Conservation (phyloP, 2,329 filamentous ascomycete species). For the Gaeumannomyces tritici region DNA sequence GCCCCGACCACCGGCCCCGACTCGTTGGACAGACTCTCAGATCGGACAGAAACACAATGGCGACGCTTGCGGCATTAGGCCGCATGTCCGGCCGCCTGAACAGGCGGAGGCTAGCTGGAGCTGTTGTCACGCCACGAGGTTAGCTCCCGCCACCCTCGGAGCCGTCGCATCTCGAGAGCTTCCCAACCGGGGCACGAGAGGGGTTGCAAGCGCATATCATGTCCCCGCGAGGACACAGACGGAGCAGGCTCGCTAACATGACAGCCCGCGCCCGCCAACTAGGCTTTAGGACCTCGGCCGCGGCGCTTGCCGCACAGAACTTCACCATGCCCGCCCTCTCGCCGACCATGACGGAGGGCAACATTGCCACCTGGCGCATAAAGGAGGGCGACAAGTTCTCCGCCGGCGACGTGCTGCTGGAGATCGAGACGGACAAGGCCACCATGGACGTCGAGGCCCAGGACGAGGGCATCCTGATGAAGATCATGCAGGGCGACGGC, state of each 20-base stretch:
- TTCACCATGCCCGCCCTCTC: constrained; percentile 88
- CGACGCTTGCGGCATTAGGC: constrained; percentile 11
- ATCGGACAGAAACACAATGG: constrained; percentile 4
- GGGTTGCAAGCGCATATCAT: neutral
- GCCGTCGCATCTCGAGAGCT: neutral
- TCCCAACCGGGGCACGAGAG: constrained; percentile 3
- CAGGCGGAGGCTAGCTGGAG: constrained; percentile 39
- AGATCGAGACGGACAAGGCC: constrained; percentile 92
- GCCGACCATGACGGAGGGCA: constrained; percentile 89
- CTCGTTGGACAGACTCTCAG: neutral
- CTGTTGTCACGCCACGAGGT: constrained; percentile 47
- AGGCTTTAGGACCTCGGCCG: constrained; percentile 57
- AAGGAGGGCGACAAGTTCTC: constrained; percentile 79
- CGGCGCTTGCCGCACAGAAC: constrained; percentile 66
- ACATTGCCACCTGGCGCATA: constrained; percentile 75
- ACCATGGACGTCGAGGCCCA: constrained; percentile 93
- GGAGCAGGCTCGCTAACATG: neutral
- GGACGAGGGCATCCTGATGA: constrained; percentile 78
- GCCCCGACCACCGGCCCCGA: neutral
- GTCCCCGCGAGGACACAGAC: neutral
- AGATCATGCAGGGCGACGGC: constrained; percentile 67
- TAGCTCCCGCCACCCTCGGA: constrained; percentile 18
- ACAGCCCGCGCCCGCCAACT: constrained; percentile 8
- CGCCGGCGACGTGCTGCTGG: constrained; percentile 77
- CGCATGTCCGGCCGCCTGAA: constrained; percentile 14